Evolutionary conservation across 2,329 filamentous ascomycete genomes (phyloP).

Genomic region (Hypoxylon sp.): DNA sequence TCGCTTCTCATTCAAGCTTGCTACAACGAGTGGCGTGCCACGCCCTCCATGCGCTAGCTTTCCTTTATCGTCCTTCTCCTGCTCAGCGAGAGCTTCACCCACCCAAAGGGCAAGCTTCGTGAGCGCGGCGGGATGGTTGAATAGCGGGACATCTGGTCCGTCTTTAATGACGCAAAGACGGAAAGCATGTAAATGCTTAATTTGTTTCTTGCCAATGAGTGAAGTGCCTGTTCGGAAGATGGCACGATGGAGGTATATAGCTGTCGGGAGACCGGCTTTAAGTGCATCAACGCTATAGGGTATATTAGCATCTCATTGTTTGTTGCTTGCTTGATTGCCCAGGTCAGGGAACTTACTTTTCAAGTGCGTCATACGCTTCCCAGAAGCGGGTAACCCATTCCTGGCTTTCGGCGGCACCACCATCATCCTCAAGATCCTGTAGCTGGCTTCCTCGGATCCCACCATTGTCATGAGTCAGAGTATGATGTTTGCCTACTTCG

Average conservation of each 20-base stretch:
- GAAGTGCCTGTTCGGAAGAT: constrained; percentile 94
- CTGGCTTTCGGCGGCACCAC: constrained; percentile 68
- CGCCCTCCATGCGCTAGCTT: constrained; percentile 77
- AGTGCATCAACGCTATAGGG: constrained; percentile 78
- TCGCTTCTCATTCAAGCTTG: constrained; percentile 87
- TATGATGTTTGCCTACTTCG: constrained; percentile 81
- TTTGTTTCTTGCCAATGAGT: constrained; percentile 92
- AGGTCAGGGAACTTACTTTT: constrained; percentile 67
- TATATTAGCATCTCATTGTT: constrained; percentile 52
- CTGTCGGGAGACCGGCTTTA: constrained; percentile 82
- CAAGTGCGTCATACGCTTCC: constrained; percentile 80
- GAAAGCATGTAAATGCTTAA: constrained; percentile 92
- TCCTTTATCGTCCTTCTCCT: constrained; percentile 83
- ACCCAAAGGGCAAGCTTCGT: constrained; percentile 97
- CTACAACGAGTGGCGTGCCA: constrained; percentile 89
- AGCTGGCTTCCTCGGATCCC: constrained; percentile 52
- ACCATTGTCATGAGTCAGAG: constrained; percentile 56
- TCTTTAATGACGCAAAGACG: constrained; percentile 97
- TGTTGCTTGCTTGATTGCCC: constrained; percentile 42
- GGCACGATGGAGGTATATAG: constrained; percentile 90
- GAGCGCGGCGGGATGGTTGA: constrained; percentile 91
- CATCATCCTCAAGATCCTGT: constrained; percentile 61
- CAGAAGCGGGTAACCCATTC: constrained; percentile 79
- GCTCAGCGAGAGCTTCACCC: constrained; percentile 89
- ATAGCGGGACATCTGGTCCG: constrained; percentile 90